A percentile compares a stretch with the other conserved stretches of the same genome.
phyloP scores from a whole-genome alignment of 768 basidiomycete species.

The Psilocybe cubensis region DNA sequence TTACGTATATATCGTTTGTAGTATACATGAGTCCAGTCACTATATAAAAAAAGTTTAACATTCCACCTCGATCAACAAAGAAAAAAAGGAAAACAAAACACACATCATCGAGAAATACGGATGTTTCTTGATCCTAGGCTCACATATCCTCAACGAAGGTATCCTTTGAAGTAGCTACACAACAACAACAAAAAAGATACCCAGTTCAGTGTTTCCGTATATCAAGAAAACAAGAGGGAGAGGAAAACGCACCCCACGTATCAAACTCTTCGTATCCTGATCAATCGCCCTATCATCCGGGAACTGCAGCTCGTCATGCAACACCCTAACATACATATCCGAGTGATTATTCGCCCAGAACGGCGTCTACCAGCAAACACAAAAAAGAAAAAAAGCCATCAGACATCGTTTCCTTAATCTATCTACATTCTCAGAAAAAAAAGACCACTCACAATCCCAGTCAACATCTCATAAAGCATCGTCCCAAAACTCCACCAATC shows the following conservation, averaged over 20 bases:
- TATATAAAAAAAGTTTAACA: slow-evolving; percentile 34
- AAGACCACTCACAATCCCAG: slow-evolving; percentile 77
- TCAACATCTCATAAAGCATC: slow-evolving; percentile 97
- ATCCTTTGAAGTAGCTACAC: slow-evolving; percentile 88
- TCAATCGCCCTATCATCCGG: slow-evolving; percentile 93
- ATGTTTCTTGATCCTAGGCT: slow-evolving; percentile 92
- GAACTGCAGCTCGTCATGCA: slow-evolving; percentile 89
- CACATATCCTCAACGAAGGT: slow-evolving; percentile 87
- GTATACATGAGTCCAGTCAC: slow-evolving; percentile 94
- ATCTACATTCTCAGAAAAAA: neutral
- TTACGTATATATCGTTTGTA: slow-evolving; percentile 92
- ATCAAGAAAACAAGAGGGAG: neutral
- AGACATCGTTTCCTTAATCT: too few relatives aligned
- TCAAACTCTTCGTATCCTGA: slow-evolving; percentile 92
- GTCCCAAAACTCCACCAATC: slow-evolving; percentile 99
- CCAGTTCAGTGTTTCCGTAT: neutral
- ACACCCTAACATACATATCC: slow-evolving; percentile 92
- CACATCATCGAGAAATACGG: slow-evolving; percentile 96
- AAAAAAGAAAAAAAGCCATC: slow-evolving; percentile 7
- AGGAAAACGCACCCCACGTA: slow-evolving; percentile 77
- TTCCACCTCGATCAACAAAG: slow-evolving; percentile 9
- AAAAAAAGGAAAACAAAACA: slow-evolving; percentile 30
- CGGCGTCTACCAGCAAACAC: slow-evolving; percentile 63
- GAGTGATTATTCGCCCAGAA: slow-evolving; percentile 93
- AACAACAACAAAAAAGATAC: slow-evolving; percentile 8